Percentiles rank a stretch among this genome's conserved stretches.
phyloP scores from a whole-genome alignment of 2,329 filamentous ascomycete species.

The Cytospora paraplurivora region DNA sequence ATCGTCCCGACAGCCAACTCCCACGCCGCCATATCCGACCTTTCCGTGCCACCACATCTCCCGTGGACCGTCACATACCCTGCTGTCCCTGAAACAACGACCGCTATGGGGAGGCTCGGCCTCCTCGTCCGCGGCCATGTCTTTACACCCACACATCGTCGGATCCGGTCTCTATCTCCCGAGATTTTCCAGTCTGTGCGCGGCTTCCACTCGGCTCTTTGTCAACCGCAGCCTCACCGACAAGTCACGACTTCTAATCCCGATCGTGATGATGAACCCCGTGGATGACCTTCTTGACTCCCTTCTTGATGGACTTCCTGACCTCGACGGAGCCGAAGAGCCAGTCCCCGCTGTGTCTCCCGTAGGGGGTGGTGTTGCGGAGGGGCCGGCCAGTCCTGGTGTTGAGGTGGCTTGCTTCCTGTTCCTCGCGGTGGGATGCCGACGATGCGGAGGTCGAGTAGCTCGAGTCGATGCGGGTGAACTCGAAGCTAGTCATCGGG shows the following conservation, averaged over 20 bases:
- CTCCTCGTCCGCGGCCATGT: constrained; percentile 20
- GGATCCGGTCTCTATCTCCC: not conserved
- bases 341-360: constrained; percentile 27
- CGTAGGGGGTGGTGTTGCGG: constrained; percentile 24
- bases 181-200: not conserved
- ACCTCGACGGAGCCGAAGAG: constrained; percentile 26
- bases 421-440: not conserved
- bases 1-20: not conserved
- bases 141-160: constrained; percentile 6
- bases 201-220: not conserved
- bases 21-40: not conserved
- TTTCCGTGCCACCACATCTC: not conserved
- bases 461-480: constrained; percentile 12
- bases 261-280: too few species aligned
- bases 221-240: too few species aligned
- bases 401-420: constrained; percentile 4
- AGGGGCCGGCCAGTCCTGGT: constrained; percentile 19
- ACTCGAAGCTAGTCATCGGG: constrained; percentile 23
- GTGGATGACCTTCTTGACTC: constrained; percentile 15
- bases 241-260: too few species aligned
- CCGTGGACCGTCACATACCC: not conserved
- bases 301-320: constrained; percentile 24
- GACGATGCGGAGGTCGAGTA: constrained; percentile 2
- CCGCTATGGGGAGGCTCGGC: constrained; percentile 14
- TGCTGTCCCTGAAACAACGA: not conserved